A percentile compares a stretch with the other conserved stretches of the same genome.
These are phyloP conservation scores for Russula abietina DNA, from an alignment of 768 basidiomycete species.

Conservation along the genomic window DNA sequence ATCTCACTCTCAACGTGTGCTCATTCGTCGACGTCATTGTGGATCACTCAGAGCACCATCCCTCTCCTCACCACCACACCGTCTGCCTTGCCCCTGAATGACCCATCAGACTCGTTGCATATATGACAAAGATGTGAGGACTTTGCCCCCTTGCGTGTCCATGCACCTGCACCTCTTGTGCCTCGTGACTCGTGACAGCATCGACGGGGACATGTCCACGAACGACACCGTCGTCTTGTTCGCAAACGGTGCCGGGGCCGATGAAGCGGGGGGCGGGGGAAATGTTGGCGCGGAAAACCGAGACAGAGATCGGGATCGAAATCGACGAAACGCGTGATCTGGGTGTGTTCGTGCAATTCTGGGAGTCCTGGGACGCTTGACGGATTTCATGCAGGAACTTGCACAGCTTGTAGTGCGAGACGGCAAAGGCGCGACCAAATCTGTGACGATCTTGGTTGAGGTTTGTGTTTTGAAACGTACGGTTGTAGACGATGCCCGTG, in stretches of 20 bases:
- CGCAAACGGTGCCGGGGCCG: constrained; percentile 81
- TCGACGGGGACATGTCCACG: constrained; percentile 98
- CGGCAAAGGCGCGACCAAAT: constrained; percentile 97
- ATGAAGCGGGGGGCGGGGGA: background rate
- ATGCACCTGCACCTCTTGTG: too few relatives aligned
- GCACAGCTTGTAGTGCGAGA: constrained; percentile 95
- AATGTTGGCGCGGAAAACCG: constrained; percentile 24
- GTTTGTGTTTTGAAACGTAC: constrained; percentile 38
- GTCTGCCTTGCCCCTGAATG: too few relatives aligned
- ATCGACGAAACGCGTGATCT: constrained; percentile 62
- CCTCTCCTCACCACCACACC: too few relatives aligned
- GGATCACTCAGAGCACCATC: too few relatives aligned
- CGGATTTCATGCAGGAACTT: constrained; percentile 81
- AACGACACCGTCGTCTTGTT: constrained; percentile 90
- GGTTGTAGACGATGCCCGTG: background rate
- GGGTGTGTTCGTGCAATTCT: constrained; percentile 65
- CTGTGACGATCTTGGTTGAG: constrained; percentile 88
- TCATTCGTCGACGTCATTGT: too few relatives aligned
- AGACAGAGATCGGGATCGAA: constrained; percentile 34
- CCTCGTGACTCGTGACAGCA: too few relatives aligned
- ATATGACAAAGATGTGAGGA: too few relatives aligned
- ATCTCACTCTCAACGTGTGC: too few relatives aligned
- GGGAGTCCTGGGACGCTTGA: constrained; percentile 73
- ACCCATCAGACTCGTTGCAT: too few relatives aligned
- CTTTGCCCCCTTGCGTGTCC: too few relatives aligned